Conservation (phyloP, 164 flowering plant species). For the Pachysandra terminalis region DNA sequence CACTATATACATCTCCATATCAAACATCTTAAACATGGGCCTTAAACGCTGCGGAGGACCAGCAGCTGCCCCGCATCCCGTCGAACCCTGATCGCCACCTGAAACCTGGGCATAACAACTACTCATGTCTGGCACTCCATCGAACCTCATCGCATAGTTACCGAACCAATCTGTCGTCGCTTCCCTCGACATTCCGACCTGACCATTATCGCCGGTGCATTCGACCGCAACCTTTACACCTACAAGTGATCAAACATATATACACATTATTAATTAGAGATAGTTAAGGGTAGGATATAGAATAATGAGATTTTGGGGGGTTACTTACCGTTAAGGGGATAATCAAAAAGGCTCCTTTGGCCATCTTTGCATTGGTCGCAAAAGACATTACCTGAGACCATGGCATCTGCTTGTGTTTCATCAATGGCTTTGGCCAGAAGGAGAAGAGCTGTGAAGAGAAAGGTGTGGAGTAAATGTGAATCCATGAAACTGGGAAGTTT, state of each 20-base stretch:
- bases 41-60: slow-evolving; percentile 53
- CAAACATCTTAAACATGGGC: slow-evolving; percentile 60
- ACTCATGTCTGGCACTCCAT: slow-evolving; percentile 65
- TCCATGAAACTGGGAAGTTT: slow-evolving; percentile 32
- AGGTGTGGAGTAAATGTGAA: slow-evolving; percentile 22
- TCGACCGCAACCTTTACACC: slow-evolving; percentile 70
- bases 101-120: slow-evolving; percentile 60
- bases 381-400: slow-evolving; percentile 74
- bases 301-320: too few relatives aligned
- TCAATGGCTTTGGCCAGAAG: slow-evolving; percentile 38
- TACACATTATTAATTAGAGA: too few relatives aligned
- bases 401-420: slow-evolving; percentile 45
- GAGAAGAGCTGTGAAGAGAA: slow-evolving; percentile 31
- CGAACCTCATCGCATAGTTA: slow-evolving; percentile 56
- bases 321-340: slow-evolving; percentile 70
- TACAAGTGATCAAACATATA: slow-evolving; percentile 17
- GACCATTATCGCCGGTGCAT: slow-evolving; percentile 58
- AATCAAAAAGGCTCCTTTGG: slow-evolving; percentile 60
- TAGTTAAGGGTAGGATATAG: too few relatives aligned
- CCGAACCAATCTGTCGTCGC: slow-evolving; percentile 75
- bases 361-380: slow-evolving; percentile 98
- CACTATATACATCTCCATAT: slow-evolving; percentile 54
- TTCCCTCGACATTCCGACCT: slow-evolving; percentile 44
- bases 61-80: slow-evolving; percentile 43
- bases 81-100: slow-evolving; percentile 34